Conservation (phyloP, 2,329 filamentous ascomycete genomes). For the Fusarium graminum region DNA sequence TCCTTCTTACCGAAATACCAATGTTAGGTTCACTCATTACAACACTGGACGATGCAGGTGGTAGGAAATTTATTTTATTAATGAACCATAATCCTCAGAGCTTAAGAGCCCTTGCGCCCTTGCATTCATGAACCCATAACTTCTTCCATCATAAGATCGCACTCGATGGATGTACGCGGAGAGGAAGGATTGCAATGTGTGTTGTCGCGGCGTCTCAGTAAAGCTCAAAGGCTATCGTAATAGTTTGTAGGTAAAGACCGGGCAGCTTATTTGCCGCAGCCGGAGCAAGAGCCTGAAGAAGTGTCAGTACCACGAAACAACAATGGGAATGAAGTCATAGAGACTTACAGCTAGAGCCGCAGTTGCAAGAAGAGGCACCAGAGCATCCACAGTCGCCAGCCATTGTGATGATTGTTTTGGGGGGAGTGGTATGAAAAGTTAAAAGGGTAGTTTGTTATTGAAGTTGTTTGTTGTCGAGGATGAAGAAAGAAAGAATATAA, state of each 20-base stretch:
- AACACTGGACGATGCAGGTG: not conserved
- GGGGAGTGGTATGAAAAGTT: conserved; percentile 19
- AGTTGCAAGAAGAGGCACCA: conserved; percentile 54
- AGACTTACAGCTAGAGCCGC: conserved; percentile 54
- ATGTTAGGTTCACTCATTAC: too few relatives aligned
- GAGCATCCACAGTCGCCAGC: conserved; percentile 56
- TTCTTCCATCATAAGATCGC: conserved; percentile 17
- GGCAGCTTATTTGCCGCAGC: conserved; percentile 49
- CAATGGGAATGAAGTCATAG: not conserved
- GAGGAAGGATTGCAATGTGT: conserved; percentile 33
- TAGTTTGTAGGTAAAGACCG: conserved; percentile 10
- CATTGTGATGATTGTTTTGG: conserved; percentile 50
- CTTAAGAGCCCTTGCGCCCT: conserved; percentile 21
- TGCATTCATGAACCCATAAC: conserved; percentile 21
- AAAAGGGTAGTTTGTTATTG: not conserved
- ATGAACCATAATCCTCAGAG: conserved; percentile 40
- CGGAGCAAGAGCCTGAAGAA: conserved; percentile 50
- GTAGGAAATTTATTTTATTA: conserved; percentile 38
- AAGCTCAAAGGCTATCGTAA: conserved; percentile 23
- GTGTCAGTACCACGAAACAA: conserved; percentile 25
- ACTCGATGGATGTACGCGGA: conserved; percentile 11
- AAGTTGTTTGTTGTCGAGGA: conserved; percentile 22
- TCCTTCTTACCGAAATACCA: too few relatives aligned
- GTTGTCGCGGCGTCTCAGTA: conserved; percentile 34
- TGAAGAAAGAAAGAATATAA: not conserved